Evolutionary conservation across 2,329 filamentous ascomycete genomes (phyloP).

Genomic region (Trichoderma arundinaceum): DNA sequence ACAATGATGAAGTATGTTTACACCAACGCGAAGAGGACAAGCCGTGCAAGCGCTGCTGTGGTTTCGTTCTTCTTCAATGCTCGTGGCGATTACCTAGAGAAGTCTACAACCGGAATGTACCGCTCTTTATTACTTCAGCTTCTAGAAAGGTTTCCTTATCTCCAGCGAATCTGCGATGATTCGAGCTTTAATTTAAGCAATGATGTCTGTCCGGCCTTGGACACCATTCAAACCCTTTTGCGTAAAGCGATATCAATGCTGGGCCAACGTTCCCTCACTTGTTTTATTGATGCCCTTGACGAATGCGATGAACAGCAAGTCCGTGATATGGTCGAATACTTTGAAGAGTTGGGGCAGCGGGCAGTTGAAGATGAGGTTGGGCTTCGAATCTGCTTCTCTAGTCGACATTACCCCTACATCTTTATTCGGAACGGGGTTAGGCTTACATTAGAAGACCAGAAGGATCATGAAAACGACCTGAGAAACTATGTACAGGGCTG

Average conservation of each 20-base stretch:
- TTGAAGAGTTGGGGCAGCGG: conserved; percentile 46
- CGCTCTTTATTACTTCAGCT: conserved; percentile 56
- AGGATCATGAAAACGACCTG: conserved; percentile 40
- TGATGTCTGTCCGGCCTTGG: background rate
- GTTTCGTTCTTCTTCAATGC: conserved; percentile 59
- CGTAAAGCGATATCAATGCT: background rate
- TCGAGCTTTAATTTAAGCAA: background rate
- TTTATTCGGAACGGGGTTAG: conserved; percentile 38
- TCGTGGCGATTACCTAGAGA: conserved; percentile 51
- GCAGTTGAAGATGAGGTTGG: conserved; percentile 23
- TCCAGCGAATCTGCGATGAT: conserved; percentile 15
- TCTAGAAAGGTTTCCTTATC: conserved; percentile 36
- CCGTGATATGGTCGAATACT: conserved; percentile 50
- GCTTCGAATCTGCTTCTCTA: conserved; percentile 52
- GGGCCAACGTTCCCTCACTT: conserved; percentile 25
- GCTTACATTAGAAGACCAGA: conserved; percentile 39
- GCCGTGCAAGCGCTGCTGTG: background rate
- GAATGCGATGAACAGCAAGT: conserved; percentile 52
- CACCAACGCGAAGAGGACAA: background rate
- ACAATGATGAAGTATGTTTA: conserved; percentile 30
- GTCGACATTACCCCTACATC: conserved; percentile 55
- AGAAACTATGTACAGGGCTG: background rate
- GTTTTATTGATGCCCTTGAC: conserved; percentile 52
- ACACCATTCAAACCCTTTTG: background rate
- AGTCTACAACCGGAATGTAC: conserved; percentile 54